Percentiles rank a stretch among this genome's conserved stretches.
phyloP scores from a whole-genome alignment of 2,329 filamentous ascomycete genomes.

The Dryadomyces quercus-mongolicae region DNA sequence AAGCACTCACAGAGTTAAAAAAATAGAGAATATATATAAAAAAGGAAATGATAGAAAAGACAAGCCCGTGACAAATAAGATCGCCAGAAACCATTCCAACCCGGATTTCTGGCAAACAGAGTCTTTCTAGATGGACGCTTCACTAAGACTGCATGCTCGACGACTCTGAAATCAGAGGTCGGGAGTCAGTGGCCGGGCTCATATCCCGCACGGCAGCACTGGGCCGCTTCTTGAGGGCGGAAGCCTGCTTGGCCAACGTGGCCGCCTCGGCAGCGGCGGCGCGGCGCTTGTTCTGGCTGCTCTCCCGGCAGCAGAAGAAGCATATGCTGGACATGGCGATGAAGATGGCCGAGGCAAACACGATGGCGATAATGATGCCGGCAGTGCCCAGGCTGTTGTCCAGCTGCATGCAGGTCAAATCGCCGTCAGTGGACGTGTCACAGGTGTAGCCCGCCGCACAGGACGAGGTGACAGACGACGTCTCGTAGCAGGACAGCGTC shows the following conservation, averaged over 20 bases:
- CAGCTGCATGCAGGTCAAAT: conserved; percentile 30
- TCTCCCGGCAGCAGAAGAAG: conserved; percentile 40
- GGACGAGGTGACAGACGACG: conserved; percentile 20
- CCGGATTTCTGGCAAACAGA: too few relatives aligned
- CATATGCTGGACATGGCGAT: conserved; percentile 27
- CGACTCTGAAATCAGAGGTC: conserved; percentile 14
- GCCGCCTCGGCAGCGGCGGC: conserved; percentile 35
- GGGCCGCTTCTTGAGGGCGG: conserved; percentile 24
- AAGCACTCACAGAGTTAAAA: too few relatives aligned
- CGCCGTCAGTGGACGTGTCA: conserved; percentile 25
- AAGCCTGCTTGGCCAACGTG: conserved; percentile 32
- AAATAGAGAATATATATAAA: too few relatives aligned
- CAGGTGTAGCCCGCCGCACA: conserved; percentile 35
- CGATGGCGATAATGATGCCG: conserved; percentile 34
- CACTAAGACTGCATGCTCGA: background rate
- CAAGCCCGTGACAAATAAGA: too few relatives aligned
- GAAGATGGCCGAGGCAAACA: conserved; percentile 30
- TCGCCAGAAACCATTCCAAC: too few relatives aligned
- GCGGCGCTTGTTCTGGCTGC: conserved; percentile 20
- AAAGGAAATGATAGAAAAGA: too few relatives aligned
- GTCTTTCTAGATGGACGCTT: too few relatives aligned
- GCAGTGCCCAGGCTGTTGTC: conserved; percentile 26
- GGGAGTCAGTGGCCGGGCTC: conserved; percentile 8
- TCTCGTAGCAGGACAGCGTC: conserved; percentile 27
- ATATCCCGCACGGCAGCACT: conserved; percentile 16